A percentile compares a stretch with the other conserved stretches of the same genome.
These are phyloP conservation scores for Phialophora macrospora DNA, from an alignment of 2,329 filamentous ascomycete species.

Conservation along the genomic window DNA sequence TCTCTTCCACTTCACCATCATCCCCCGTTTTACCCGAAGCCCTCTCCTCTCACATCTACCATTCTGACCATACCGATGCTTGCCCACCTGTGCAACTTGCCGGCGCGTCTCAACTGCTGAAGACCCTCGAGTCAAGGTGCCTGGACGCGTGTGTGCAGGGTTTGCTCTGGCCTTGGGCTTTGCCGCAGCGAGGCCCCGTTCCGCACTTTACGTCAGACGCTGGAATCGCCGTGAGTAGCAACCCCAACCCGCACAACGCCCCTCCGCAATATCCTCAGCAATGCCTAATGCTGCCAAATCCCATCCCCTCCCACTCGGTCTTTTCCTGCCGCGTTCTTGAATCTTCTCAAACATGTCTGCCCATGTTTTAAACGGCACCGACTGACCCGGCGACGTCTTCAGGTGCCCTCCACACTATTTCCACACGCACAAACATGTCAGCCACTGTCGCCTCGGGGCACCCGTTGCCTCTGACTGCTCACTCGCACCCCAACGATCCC, in stretches of 20 bases:
- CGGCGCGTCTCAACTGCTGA: constrained; percentile 1
- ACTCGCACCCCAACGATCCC: constrained; percentile 54
- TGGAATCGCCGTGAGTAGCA: constrained; percentile 21
- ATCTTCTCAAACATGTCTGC: constrained; percentile 4
- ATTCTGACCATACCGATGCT: not conserved
- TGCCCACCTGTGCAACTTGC: not conserved
- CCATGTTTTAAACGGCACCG: not conserved
- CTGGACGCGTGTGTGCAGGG: constrained; percentile 13
- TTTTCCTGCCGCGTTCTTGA: not conserved
- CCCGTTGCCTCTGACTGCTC: constrained; percentile 42
- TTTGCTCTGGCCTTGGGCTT: constrained; percentile 5
- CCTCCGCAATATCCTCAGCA: constrained; percentile 19
- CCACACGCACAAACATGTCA: constrained; percentile 15
- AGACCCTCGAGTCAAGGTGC: constrained; percentile 17
- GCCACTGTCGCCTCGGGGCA: constrained; percentile 23
- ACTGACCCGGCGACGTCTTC: not conserved
- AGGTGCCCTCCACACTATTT: constrained; percentile 1
- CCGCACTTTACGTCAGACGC: constrained; percentile 37
- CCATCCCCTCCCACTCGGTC: not conserved
- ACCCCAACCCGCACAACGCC: constrained; percentile 6
- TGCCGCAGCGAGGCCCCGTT: constrained; percentile 16
- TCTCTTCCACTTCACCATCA: not conserved
- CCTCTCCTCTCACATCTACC: not conserved
- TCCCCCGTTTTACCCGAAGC: not conserved
- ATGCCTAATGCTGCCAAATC: constrained; percentile 34